Evolutionary conservation across 345 rosid genomes (phyloP).

Genomic region (Ceriops decandra): DNA sequence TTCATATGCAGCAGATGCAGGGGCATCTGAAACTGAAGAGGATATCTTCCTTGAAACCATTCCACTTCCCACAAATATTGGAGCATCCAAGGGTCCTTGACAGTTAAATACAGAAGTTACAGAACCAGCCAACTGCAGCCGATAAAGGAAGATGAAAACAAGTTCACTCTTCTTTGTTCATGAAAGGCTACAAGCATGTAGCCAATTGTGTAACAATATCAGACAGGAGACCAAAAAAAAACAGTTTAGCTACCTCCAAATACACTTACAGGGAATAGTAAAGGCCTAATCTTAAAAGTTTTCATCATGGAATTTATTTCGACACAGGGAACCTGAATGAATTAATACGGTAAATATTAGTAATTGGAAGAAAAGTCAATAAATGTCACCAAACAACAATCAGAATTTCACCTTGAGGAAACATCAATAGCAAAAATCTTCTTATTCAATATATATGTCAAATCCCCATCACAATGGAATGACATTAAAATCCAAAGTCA

Average conservation of each 20-base stretch:
- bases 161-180: neutral
- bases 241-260: slow-evolving; percentile 4
- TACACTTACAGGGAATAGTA: slow-evolving; percentile 69
- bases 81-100: slow-evolving; percentile 98
- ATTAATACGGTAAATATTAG: slow-evolving; percentile 9
- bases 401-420: slow-evolving; percentile 1
- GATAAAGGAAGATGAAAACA: slow-evolving; percentile 23
- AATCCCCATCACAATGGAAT: slow-evolving; percentile 1
- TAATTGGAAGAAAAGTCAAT: neutral
- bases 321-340: slow-evolving; percentile 75
- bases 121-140: slow-evolving; percentile 89
- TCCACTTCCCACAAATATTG: slow-evolving; percentile 94
- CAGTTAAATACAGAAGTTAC: slow-evolving; percentile 96
- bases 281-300: slow-evolving; percentile 88
- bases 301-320: slow-evolving; percentile 91
- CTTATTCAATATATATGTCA: neutral
- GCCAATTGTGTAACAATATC: no score
- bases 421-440: neutral
- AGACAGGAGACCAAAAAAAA: neutral
- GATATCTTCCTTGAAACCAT: slow-evolving; percentile 88
- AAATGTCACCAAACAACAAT: neutral
- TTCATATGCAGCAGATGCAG: slow-evolving; percentile 74
- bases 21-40: slow-evolving; percentile 53
- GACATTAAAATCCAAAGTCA: slow-evolving; percentile 2
- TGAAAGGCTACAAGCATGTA: neutral